Evolutionary conservation across 2,329 filamentous ascomycete species (phyloP).

Genomic region (Zymoseptoria crescenta): DNA sequence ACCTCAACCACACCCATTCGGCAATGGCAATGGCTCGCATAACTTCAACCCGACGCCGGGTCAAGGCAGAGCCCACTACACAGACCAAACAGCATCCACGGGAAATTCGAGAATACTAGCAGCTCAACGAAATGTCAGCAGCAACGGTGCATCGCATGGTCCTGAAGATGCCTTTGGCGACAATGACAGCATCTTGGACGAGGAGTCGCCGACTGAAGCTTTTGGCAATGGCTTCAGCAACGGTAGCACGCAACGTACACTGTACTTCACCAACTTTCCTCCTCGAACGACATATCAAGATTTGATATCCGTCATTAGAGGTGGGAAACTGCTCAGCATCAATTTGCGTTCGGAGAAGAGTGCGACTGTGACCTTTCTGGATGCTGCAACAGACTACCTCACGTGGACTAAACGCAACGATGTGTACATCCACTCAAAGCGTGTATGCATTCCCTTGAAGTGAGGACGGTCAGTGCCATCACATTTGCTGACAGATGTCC

Average conservation of each 20-base stretch:
- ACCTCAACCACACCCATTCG: not conserved
- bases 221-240: conserved; percentile 1
- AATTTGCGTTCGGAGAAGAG: conserved; percentile 55
- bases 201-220: not conserved
- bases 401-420: conserved; percentile 57
- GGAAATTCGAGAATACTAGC: conserved; percentile 4
- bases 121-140: conserved; percentile 11
- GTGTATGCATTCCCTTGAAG: conserved; percentile 30
- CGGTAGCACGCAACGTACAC: conserved; percentile 37
- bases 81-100: not conserved
- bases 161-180: conserved; percentile 19
- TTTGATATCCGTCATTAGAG: conserved; percentile 56
- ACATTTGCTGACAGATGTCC: conserved; percentile 2
- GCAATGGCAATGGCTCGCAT: not conserved
- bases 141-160: conserved; percentile 11
- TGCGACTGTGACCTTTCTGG: conserved; percentile 63
- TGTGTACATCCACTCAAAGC: conserved; percentile 60
- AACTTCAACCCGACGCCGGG: conserved; percentile 10
- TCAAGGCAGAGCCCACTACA: conserved; percentile 7
- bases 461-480: no score
- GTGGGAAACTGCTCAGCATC: conserved; percentile 63
- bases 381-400: conserved; percentile 56
- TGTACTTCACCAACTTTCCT: conserved; percentile 57
- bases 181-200: conserved; percentile 14
- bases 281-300: conserved; percentile 58